Evolutionary conservation across 2,329 filamentous ascomycete species (phyloP).

Genomic region (Colletotrichum nymphaeae): DNA sequence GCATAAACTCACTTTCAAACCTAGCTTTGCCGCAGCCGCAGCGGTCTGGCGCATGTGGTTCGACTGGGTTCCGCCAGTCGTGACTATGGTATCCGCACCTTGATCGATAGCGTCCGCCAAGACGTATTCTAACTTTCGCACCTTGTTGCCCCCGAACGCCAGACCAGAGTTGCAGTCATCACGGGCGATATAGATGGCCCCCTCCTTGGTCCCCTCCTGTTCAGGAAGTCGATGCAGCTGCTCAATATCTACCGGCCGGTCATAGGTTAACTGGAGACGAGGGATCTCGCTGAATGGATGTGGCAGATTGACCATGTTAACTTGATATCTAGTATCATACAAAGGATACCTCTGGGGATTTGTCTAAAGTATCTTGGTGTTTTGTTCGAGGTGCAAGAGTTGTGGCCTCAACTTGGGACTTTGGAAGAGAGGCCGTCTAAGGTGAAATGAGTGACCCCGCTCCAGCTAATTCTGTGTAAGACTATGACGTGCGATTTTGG

Average conservation of each 20-base stretch:
- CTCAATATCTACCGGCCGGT: conserved; percentile 29
- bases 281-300: conserved; percentile 32
- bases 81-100: conserved; percentile 45
- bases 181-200: conserved; percentile 33
- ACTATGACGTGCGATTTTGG: no score
- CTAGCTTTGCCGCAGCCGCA: conserved; percentile 45
- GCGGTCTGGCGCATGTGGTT: conserved; percentile 51
- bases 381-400: no score
- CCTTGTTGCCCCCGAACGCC: conserved; percentile 51
- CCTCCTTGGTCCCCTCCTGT: neutral
- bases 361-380: no score
- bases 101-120: conserved; percentile 45
- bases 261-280: conserved; percentile 27
- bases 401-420: no score
- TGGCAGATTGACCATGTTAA: conserved; percentile 30
- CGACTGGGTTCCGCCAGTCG: conserved; percentile 48
- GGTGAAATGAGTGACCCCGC: no score
- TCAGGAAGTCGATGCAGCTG: conserved; percentile 15
- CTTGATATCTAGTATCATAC: neutral
- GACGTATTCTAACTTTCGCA: conserved; percentile 51
- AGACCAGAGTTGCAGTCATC: conserved; percentile 44
- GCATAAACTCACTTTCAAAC: conserved; percentile 36
- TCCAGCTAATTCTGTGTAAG: no score
- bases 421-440: no score
- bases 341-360: no score